Base-by-base conservation (phyloP, 179 eudicot species). In the Patellifolia procumbens region DNA sequence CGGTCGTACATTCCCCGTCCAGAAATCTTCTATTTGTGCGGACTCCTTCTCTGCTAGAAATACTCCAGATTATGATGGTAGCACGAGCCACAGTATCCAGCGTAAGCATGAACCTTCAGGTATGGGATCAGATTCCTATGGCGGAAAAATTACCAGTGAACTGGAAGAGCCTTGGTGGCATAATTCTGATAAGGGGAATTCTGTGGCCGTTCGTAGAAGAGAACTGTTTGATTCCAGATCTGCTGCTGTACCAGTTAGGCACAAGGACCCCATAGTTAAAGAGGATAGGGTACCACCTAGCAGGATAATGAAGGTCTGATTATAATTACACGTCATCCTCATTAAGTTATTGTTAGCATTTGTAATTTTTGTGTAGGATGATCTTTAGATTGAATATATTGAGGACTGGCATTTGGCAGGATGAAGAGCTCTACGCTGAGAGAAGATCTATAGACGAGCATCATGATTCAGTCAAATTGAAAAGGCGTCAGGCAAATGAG, bases 231-330 rank as follows among this genome's bases (percentile, higher is more conserved):
- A 87, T 63, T 75, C 86, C 42, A 78, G 68, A 70, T 56, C 84
- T 74, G 68, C 85, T 43, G 76, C 69, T 74, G 53, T 77, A 39
- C 51, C 68, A 19, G 71, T 70, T 70, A 84, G 88, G 81, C 79
- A 62, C 63, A 78, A 76, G 34, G 82, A 79, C 63, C 67, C 80
- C 52, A 35, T 78, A 78, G 66, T 35, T 64, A 56, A 69, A 59
- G 83, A 79, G 67, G 94, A 88, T 32, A 82, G 79, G 75, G 75
- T 81, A 74, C 75, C 73, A 45, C 74, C 90, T 37, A 79, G 77
- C 74, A 83, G 77, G 80, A 76, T 79, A 16, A 39, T 37, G n/a
- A 87, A 90, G 94, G 94, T 88, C 29, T 79, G 74, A 66, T 65
- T 17, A 16, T 60, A 16, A 55, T 15, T 5, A 46, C 68, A 26